These are phyloP conservation scores for Piedraia hortae DNA, from an alignment of 2,329 filamentous ascomycete genomes.

Conservation along the genomic window DNA sequence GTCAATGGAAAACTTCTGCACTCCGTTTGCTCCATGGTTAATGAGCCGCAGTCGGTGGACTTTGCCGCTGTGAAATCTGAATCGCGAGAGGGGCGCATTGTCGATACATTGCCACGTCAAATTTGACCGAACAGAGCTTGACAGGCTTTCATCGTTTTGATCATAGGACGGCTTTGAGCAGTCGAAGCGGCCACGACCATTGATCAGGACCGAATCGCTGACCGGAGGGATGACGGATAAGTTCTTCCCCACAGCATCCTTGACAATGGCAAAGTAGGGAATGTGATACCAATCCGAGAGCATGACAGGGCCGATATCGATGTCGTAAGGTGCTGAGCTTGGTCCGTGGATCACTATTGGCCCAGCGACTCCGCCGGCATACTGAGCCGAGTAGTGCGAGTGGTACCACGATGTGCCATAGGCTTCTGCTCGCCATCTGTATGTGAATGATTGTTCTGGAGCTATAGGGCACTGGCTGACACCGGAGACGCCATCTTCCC, in stretches of 20 bases:
- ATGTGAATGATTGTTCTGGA: slow-evolving; percentile 14
- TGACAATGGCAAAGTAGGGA: slow-evolving; percentile 10
- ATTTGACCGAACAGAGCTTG: slow-evolving; percentile 6
- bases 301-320: slow-evolving; percentile 18
- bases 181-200: slow-evolving; percentile 8
- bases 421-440: slow-evolving; percentile 15
- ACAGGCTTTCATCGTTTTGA: slow-evolving; percentile 3
- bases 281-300: slow-evolving; percentile 19
- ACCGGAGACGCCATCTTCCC: slow-evolving; percentile 17
- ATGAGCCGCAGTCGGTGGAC: slow-evolving; percentile 18
- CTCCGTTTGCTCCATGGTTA: slow-evolving; percentile 16
- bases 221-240: slow-evolving; percentile 6
- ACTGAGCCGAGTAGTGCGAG: slow-evolving; percentile 13
- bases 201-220: slow-evolving; percentile 12
- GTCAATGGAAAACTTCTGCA: slow-evolving; percentile 23
- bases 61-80: slow-evolving; percentile 15
- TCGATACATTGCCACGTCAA: slow-evolving; percentile 7
- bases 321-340: slow-evolving; percentile 15
- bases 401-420: slow-evolving; percentile 15
- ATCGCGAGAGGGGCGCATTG: slow-evolving; percentile 9
- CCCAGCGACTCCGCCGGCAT: slow-evolving; percentile 10
- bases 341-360: slow-evolving; percentile 12
- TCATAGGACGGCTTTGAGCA: slow-evolving; percentile 7
- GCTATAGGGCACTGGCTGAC: slow-evolving; percentile 17
- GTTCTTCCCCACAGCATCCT: slow-evolving; percentile 9